These are phyloP conservation scores for Solanum neorickii DNA, from an alignment of 257 asterid species.

Conservation along the genomic window DNA sequence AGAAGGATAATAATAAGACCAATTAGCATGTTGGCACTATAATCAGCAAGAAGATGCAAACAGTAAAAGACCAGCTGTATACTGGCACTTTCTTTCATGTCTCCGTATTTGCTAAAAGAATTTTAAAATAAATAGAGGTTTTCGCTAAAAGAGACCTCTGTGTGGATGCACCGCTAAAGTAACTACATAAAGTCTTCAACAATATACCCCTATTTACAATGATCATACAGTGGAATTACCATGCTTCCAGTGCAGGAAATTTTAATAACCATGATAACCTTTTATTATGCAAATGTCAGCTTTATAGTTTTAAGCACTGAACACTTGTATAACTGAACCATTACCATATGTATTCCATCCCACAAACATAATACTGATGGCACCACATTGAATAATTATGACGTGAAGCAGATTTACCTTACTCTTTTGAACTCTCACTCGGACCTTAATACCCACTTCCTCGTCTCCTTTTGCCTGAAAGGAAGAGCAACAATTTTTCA, in stretches of 20 bases:
- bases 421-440: conserved; percentile 98
- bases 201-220: background rate
- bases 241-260: background rate
- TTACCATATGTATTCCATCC: background rate
- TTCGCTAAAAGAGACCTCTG: background rate
- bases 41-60: background rate
- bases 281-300: background rate
- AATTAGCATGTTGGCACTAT: background rate
- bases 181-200: background rate
- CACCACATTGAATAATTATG: background rate
- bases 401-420: conserved; percentile 35
- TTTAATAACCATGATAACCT: background rate
- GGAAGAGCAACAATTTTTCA: background rate
- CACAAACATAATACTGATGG: background rate
- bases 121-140: background rate
- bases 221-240: background rate
- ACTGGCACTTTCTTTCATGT: background rate
- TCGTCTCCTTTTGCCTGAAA: conserved; percentile 87
- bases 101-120: background rate
- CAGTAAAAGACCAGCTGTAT: background rate
- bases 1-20: background rate
- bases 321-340: background rate
- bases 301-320: background rate
- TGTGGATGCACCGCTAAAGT: background rate
- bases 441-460: conserved; percentile 87